Percentiles rank a stretch among this genome's conserved stretches.
phyloP scores from a whole-genome alignment of 2,329 filamentous ascomycete genomes.

The Nothomitra cinnamomea region DNA sequence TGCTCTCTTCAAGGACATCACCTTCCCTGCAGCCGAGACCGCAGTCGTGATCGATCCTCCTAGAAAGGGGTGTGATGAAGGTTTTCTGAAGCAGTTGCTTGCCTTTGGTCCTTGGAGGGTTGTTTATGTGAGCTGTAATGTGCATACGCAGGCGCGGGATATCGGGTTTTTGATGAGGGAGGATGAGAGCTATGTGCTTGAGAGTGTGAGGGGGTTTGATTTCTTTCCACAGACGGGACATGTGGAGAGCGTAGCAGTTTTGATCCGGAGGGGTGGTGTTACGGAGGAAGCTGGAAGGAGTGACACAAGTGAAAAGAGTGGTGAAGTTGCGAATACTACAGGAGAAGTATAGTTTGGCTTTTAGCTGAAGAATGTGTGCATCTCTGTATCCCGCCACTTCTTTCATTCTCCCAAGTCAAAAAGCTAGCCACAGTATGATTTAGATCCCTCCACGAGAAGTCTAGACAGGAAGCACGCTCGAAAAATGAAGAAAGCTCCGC shows the following conservation, averaged over 20 bases:
- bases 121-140: constrained; percentile 93
- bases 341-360: not conserved
- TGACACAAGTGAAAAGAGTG: not conserved
- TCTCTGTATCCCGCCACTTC: too few species aligned
- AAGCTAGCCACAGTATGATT: too few species aligned
- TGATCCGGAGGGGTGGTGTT: constrained; percentile 19
- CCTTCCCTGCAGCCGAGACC: constrained; percentile 62
- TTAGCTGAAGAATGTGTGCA: too few species aligned
- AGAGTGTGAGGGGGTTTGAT: constrained; percentile 83
- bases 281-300: too few species aligned
- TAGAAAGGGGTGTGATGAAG: constrained; percentile 78
- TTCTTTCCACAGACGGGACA: constrained; percentile 83
- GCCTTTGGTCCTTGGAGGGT: constrained; percentile 61
- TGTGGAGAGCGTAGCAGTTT: constrained; percentile 46
- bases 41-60: constrained; percentile 95
- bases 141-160: constrained; percentile 91
- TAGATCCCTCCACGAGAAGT: not conserved
- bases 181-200: constrained; percentile 57
- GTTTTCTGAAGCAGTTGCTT: constrained; percentile 68
- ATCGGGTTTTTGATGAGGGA: constrained; percentile 75
- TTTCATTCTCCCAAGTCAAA: too few species aligned
- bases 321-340: not conserved
- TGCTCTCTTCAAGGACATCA: constrained; percentile 60
- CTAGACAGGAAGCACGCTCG: not conserved
- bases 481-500: not conserved